Evolutionary conservation across 164 flowering plant genomes (phyloP).

Genomic region (Tetrastigma voinierianum): DNA sequence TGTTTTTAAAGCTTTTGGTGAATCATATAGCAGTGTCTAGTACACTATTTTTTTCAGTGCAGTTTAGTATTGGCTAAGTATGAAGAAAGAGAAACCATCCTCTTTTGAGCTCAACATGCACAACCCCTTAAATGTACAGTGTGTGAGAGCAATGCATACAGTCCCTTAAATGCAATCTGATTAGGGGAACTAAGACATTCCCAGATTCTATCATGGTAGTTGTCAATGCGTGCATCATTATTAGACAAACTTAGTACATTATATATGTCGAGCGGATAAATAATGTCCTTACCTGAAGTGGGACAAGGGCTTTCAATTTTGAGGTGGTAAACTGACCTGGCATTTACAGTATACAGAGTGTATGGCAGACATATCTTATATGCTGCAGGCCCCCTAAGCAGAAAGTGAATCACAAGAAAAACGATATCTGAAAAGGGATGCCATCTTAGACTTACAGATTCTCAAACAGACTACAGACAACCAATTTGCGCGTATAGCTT

Average conservation of each 20-base stretch:
- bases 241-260: background rate
- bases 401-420: too few species aligned
- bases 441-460: too few species aligned
- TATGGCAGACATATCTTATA: too few species aligned
- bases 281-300: background rate
- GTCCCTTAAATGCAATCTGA: background rate
- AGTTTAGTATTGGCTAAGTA: background rate
- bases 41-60: too few species aligned
- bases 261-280: background rate
- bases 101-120: background rate
- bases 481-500: too few species aligned
- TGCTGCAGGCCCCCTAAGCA: too few species aligned
- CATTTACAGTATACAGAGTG: background rate
- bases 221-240: background rate
- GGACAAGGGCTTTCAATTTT: background rate
- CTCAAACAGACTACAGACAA: too few species aligned
- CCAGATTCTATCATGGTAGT: background rate
- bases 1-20: too few species aligned
- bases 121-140: too few species aligned
- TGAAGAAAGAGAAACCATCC: background rate
- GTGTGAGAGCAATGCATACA: background rate
- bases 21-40: too few species aligned
- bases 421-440: too few species aligned
- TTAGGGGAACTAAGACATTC: background rate
- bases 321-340: background rate